Base-by-base conservation (phyloP, 176 grass and related monocot genomes). In the Oryza meyeriana region DNA sequence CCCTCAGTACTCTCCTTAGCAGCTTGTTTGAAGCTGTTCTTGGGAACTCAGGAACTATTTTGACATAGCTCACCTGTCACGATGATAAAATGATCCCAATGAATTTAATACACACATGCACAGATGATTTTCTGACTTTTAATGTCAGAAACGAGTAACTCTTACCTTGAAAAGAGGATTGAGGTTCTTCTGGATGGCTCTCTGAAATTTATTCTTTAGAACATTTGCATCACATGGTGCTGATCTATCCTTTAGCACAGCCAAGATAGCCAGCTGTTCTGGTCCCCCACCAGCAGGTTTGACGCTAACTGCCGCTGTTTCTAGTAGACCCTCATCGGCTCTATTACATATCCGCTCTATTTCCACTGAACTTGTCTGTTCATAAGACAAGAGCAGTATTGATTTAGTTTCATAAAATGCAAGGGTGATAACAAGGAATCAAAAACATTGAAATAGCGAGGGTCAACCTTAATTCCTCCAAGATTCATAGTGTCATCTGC, bases 401-500 rank as follows among this genome's bases (percentile, higher is more conserved):
- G 27, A 80, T 28, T 66, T 88, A 27, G 50, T 39, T 66, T 55
- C 61, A 69, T 20, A 12, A 40, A 71, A 76, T 75, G 52, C 29
- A 71, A n/a, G 45, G 17, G 47, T 31, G 69, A 4, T 8, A 69
- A 64, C 5, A 35, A 40, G 5, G 1, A 28, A 28, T 14, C 35
- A 22, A 24, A 66, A 63, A 58, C 4, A 41, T 64, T 24, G 11
- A 66, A 75, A 79, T 32, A 45, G 3, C 30, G 58, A 71, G 12
- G 1, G 16, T 44, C 39, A 39, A 97, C 95, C 95, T 97, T 97
- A 78, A 98, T 98, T 63, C 95, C 95, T 72, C 95, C 95, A 70
- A 98, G 92, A 83, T 98, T 98, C 95, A 98, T 98, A 17, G 92
- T 98, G 86, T 98, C 95, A 47, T 98, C 92, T n/a, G 92, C 90